Base-by-base conservation (phyloP, 208 protist genomes). In the Phytomonas serpens region DNA sequence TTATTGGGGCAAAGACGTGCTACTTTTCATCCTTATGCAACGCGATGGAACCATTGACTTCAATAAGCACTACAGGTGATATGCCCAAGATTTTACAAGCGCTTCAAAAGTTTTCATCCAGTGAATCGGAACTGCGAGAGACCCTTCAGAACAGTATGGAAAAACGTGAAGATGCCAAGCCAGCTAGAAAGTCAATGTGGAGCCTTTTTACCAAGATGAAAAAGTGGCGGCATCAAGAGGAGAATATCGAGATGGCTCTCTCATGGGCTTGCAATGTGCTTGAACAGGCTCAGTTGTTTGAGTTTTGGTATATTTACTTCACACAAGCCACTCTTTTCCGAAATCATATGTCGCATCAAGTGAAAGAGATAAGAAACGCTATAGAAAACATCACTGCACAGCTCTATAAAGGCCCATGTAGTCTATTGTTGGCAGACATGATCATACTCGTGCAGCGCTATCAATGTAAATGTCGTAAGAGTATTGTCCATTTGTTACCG, bases 341-440 rank as follows among this genome's bases (percentile, higher is more conserved):
- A 32, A 74, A 74, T 47, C 71, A 72, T 10, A 71, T 74, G 33
- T 65, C 74, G 13, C 70, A 74, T 30, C 75, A 69, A 13, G 79
- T 87, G 33, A 57, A 71, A 52, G 74, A 84, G 32, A 77, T 88
- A 64, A 42, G 85, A 27, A 68, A 77, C 37, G 61, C 88, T 4
- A 75, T 94, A 37, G 70, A 79, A 27, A 74, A 80, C 33, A 82
- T 89, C 32, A 74, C 74, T 30, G 72, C 72, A n/a, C 77, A 82
- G 67, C 75, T 94, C 27, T 92, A 94, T 77, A 79, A 69, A 57
- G 86, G 81, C 7, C 47, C 78, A 9, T 92, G 89, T 67, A 74
- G 74, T 31, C 89, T 90, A 73, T 71, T 92, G 37, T 77, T 94
- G n/a, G 84, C 85, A 42, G 86, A 94, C 80, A 89, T 92, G 85